Evolutionary conservation across 2,329 filamentous ascomycete genomes (phyloP), one percentile per base, ranked within the genome.

Genomic region (Acephala macrosclerotiorum): DNA sequence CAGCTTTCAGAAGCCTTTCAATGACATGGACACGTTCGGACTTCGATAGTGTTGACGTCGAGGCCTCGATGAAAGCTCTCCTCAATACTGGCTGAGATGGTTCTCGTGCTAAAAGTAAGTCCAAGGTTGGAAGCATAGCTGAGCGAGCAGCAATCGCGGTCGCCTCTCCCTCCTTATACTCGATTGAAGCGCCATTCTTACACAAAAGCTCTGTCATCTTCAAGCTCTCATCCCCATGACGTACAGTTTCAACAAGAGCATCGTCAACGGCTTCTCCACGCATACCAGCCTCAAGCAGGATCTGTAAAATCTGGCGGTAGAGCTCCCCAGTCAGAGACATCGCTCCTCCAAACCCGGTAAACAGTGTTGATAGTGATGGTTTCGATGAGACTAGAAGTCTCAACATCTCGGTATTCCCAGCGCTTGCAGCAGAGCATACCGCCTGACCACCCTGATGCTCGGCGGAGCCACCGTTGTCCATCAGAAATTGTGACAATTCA

Each of bases 141-240:
- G 58, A 45, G n/a, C 49, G 49, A n/a, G 62, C 49, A 25, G 68
- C 66, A 26, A 66, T 65, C 25, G 60, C 57, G 12, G 66, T 33
- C 6, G 66, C 66, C 51, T 66, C 64, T 29, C 66, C 66, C 18
- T 65, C 62, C 22, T 66, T 51, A 59, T 61, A 70, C n/a, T 70
- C 66, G 20, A 66, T 62, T 14, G 66, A 68, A 22, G 66, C 66
- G 14, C 62, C 63, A 42, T 59, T 26, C 12, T 38, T 60, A 33
- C 51, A 65, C 9, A 70, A 38, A 18, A 68, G 33, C 35, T 67
- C 47, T 22, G 60, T 40, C 18, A 65, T 40, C 20, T 57, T 58
- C 1, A 68, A 22, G 40, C 58, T 61, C 22, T 33, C 16, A 29
- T 70, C 68, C 49, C 68, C 68, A 14, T 64, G 60, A 36, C 25